phyloP scores from a whole-genome alignment of 2,329 filamentous ascomycete genomes.

The Aspergillus ochraceoroseus region DNA sequence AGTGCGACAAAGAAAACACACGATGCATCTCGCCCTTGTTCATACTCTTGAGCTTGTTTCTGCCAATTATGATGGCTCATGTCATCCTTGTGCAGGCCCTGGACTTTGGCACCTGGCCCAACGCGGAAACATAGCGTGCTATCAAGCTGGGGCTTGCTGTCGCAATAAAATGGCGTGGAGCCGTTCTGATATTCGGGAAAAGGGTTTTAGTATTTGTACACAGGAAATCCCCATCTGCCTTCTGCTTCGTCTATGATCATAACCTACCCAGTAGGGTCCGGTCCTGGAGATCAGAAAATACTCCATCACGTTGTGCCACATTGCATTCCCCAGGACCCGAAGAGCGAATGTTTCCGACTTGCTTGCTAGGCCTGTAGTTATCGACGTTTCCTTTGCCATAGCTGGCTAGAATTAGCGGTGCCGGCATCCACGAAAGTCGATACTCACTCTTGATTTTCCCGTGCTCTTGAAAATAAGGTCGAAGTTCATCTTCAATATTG shows the following conservation, averaged over 20 bases:
- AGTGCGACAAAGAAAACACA: not conserved
- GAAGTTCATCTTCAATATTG: not conserved
- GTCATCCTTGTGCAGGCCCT: not conserved
- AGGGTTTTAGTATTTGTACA: not conserved
- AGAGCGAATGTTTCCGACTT: not conserved
- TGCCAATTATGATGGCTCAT: not conserved
- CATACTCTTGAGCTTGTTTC: not conserved
- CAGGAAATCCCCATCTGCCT: too few relatives aligned
- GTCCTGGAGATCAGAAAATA: not conserved
- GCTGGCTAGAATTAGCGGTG: not conserved
- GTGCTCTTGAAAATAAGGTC: not conserved
- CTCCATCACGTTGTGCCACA: not conserved
- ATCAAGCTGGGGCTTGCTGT: not conserved
- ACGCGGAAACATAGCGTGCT: not conserved
- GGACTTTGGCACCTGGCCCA: not conserved
- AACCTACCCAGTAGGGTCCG: not conserved
- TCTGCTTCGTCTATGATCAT: too few relatives aligned
- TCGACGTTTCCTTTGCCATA: not conserved
- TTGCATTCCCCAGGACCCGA: not conserved
- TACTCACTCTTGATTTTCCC: not conserved
- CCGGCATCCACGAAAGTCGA: too few relatives aligned
- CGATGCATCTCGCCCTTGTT: not conserved
- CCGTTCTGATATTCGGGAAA: too few relatives aligned
- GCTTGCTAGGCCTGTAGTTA: not conserved
- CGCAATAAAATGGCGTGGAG: too few relatives aligned